Evolutionary conservation across 1,284 basidiomycete species (phyloP).

Genomic region (Cystobasidium slooffiae): DNA sequence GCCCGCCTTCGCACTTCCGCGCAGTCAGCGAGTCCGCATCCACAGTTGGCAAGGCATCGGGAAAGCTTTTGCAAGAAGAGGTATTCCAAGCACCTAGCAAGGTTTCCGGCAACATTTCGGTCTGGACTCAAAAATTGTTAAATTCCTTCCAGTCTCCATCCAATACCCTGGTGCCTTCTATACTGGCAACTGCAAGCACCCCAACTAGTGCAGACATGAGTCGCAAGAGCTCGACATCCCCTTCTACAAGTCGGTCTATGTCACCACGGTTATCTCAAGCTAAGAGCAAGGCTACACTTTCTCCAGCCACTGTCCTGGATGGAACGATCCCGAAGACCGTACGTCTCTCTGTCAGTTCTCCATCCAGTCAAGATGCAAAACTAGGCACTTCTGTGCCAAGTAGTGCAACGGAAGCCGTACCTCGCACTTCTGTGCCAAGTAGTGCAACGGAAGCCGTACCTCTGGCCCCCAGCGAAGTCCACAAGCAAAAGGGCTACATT

Average conservation of each 20-base stretch:
- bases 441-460: constrained; percentile 19
- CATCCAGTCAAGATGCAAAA: constrained; percentile 1
- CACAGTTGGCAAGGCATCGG: constrained; percentile 18
- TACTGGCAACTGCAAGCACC: neutral
- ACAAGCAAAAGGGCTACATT: constrained; percentile 40
- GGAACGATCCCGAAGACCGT: neutral
- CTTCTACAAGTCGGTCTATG: constrained; percentile 11
- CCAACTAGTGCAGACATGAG: constrained; percentile 24
- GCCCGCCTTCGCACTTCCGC: constrained; percentile 15
- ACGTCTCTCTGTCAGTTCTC: neutral
- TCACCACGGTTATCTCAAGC: neutral
- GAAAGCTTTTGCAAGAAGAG: neutral
- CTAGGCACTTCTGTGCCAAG: neutral
- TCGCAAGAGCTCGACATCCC: constrained; percentile 11
- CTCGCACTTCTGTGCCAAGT: neutral
- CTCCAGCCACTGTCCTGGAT: constrained; percentile 24
- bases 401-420: constrained; percentile 17
- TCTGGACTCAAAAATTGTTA: constrained; percentile 27
- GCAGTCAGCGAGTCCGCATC: constrained; percentile 42
- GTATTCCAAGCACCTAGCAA: constrained; percentile 9
- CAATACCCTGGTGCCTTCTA: neutral
- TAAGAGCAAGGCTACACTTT: constrained; percentile 23
- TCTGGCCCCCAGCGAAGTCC: neutral
- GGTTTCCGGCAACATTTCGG: constrained; percentile 33
- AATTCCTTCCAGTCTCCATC: constrained; percentile 4